A percentile compares a stretch with the other conserved stretches of the same genome.
Conservation (phyloP, 2,329 filamentous ascomycete genomes). For the Colletotrichum echinochloae region DNA sequence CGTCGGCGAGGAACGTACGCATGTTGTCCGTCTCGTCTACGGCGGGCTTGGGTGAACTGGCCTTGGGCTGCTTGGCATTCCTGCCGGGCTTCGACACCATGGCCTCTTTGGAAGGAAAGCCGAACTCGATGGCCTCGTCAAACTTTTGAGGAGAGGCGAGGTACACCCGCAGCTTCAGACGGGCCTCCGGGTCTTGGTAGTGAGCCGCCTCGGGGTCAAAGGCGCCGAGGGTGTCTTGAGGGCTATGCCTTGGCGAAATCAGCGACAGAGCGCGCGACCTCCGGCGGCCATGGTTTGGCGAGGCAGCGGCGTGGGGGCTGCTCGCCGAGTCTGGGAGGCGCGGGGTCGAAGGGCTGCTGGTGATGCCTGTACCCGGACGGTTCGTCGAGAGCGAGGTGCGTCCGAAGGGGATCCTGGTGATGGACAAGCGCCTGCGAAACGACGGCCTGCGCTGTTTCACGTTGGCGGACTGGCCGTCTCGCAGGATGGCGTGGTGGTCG, state of each 20-base stretch:
- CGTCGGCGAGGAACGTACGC: slow-evolving; percentile 69
- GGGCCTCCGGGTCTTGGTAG: slow-evolving; percentile 90
- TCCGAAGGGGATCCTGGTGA: slow-evolving; percentile 73
- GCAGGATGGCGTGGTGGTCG: slow-evolving; percentile 75
- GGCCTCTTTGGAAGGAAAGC: slow-evolving; percentile 77
- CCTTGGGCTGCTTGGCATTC: slow-evolving; percentile 45
- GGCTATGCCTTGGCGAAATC: slow-evolving; percentile 62
- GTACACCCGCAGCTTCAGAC: slow-evolving; percentile 86
- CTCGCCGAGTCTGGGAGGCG: slow-evolving; percentile 44
- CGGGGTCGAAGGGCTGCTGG: slow-evolving; percentile 38
- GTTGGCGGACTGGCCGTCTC: slow-evolving; percentile 60
- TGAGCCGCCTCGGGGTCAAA: slow-evolving; percentile 82
- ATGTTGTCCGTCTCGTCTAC: slow-evolving; percentile 61
- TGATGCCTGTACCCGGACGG: slow-evolving; percentile 56
- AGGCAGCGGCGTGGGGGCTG: slow-evolving; percentile 31
- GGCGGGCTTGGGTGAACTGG: slow-evolving; percentile 15
- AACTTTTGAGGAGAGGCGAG: slow-evolving; percentile 93
- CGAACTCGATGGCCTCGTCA: slow-evolving; percentile 93
- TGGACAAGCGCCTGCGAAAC: slow-evolving; percentile 78
- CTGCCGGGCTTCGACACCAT: slow-evolving; percentile 50
- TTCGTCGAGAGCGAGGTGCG: slow-evolving; percentile 65
- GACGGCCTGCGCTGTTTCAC: slow-evolving; percentile 66
- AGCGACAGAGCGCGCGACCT: slow-evolving; percentile 68
- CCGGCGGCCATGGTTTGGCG: slow-evolving; percentile 56
- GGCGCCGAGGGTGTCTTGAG: slow-evolving; percentile 59